Conservation (phyloP, 345 rosid species). For the Firmiana major region DNA sequence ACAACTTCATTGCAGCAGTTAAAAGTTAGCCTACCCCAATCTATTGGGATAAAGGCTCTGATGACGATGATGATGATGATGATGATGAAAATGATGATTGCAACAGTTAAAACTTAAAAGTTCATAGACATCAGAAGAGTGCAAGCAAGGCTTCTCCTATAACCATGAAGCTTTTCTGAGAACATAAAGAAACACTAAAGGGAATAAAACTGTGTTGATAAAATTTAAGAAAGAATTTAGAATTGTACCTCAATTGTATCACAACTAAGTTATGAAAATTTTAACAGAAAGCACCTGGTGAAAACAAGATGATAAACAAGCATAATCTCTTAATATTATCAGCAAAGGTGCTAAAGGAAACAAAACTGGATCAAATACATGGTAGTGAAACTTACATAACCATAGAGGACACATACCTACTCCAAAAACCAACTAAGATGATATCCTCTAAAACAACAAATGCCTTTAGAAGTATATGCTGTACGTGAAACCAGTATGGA, state of each 20-base stretch:
- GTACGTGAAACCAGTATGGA: constrained; percentile 26
- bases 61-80: too few relatives aligned
- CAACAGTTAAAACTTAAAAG: background rate
- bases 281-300: constrained; percentile 8
- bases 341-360: constrained; percentile 22
- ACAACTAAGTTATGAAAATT: constrained; percentile 23
- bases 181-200: background rate
- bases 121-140: background rate
- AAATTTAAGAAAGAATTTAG: constrained; percentile 16
- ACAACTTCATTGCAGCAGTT: background rate
- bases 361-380: constrained; percentile 40
- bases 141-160: constrained; percentile 1
- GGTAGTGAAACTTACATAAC: constrained; percentile 27
- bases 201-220: background rate
- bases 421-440: constrained; percentile 32
- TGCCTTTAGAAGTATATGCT: constrained; percentile 36
- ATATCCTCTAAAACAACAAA: constrained; percentile 32
- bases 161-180: background rate
- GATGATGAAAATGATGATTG: background rate
- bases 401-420: constrained; percentile 34
- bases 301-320: constrained; percentile 22
- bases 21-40: background rate
- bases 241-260: constrained; percentile 19
- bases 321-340: constrained; percentile 24
- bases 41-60: too few relatives aligned